Evolutionary conservation across 2,329 filamentous ascomycete genomes (phyloP).

Genomic region (Ophiocordyceps camponoti-floridani): DNA sequence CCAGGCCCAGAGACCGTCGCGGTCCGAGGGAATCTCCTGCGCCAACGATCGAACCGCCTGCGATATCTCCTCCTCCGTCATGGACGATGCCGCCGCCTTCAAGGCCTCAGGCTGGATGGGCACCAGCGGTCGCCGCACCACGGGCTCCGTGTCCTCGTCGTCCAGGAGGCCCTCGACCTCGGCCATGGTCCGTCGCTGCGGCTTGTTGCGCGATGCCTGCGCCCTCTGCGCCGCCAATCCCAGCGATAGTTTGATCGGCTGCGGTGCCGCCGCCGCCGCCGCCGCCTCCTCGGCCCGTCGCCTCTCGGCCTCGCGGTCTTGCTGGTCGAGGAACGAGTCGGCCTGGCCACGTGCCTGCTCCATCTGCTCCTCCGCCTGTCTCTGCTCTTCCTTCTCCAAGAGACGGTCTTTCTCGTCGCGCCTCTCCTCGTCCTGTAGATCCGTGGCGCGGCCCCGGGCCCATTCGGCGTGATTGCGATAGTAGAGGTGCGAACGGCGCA

Average conservation of each 20-base stretch:
- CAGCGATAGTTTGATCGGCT: conserved; percentile 82
- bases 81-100: conserved; percentile 38
- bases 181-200: conserved; percentile 61
- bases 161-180: conserved; percentile 90
- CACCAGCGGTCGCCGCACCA: conserved; percentile 56
- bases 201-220: conserved; percentile 34
- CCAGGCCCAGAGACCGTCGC: conserved; percentile 82
- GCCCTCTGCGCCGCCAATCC: conserved; percentile 69
- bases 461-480: conserved; percentile 75
- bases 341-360: conserved; percentile 73
- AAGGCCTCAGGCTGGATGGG: conserved; percentile 63
- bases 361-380: conserved; percentile 49
- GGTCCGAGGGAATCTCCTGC: conserved; percentile 75
- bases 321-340: conserved; percentile 75
- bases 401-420: conserved; percentile 70
- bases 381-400: conserved; percentile 58
- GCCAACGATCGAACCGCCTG: conserved; percentile 70
- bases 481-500: conserved; percentile 58
- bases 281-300: conserved; percentile 19
- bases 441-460: conserved; percentile 61
- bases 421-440: conserved; percentile 54
- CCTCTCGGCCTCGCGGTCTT: conserved; percentile 57
- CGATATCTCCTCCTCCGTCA: conserved; percentile 75
- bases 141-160: conserved; percentile 71
- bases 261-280: conserved; percentile 35